Evolutionary conservation across 2,329 filamentous ascomycete genomes (phyloP).

Genomic region (Bipolaris cookei): DNA sequence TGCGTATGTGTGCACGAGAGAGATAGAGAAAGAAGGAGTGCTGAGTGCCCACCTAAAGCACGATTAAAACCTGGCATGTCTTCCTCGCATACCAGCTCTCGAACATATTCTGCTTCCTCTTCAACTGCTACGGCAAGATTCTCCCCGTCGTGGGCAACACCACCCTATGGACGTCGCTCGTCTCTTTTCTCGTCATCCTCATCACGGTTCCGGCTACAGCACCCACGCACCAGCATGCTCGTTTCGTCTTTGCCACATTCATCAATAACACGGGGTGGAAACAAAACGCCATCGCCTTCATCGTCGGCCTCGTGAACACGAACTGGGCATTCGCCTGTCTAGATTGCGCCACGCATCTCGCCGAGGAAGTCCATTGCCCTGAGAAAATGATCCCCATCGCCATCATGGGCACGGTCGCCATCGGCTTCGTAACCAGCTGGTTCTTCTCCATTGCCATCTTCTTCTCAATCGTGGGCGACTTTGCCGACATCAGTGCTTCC

Average conservation of each 20-base stretch:
- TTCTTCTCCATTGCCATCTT: conserved; percentile 58
- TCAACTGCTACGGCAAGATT: conserved; percentile 54
- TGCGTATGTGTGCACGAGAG: too few relatives aligned
- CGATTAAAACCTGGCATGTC: conserved; percentile 45
- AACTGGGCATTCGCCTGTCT: conserved; percentile 60
- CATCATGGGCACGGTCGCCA: conserved; percentile 57
- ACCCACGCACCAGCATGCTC: conserved; percentile 53
- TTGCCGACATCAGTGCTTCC: conserved; percentile 50
- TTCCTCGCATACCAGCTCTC: conserved; percentile 56
- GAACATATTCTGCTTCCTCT: conserved; percentile 57
- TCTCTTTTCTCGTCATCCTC: conserved; percentile 58
- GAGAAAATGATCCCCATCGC: conserved; percentile 58
- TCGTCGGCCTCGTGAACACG: conserved; percentile 59
- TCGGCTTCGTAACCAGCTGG: conserved; percentile 59
- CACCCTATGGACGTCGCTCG: conserved; percentile 55
- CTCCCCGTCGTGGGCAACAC: conserved; percentile 51
- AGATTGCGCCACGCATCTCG: conserved; percentile 59
- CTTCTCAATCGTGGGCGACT: conserved; percentile 57
- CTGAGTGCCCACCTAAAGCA: conserved; percentile 21
- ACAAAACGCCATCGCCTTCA: conserved; percentile 57
- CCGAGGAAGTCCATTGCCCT: conserved; percentile 58
- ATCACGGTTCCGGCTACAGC: conserved; percentile 56
- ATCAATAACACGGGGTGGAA: conserved; percentile 60
- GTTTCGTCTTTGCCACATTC: conserved; percentile 61
- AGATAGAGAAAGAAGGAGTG: not conserved